phyloP scores from a whole-genome alignment of 2,329 filamentous ascomycete genomes.

The Microcyclospora tardicrescens region DNA sequence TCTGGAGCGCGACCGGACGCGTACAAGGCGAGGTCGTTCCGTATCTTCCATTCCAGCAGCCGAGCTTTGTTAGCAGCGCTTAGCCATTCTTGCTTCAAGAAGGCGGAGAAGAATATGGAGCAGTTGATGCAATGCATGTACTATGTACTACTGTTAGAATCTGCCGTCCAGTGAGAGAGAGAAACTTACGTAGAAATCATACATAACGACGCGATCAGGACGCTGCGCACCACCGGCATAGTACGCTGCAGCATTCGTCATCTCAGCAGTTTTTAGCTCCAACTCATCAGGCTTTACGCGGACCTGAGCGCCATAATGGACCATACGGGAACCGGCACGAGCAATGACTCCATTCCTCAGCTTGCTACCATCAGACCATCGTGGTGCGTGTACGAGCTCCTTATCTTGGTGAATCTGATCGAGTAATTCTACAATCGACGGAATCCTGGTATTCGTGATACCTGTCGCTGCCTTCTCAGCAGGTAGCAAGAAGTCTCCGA shows the following conservation, averaged over 20 bases:
- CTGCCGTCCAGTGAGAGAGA: neutral
- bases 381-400: conserved; percentile 42
- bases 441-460: conserved; percentile 11
- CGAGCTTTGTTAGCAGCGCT: conserved; percentile 48
- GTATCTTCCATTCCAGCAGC: conserved; percentile 70
- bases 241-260: conserved; percentile 54
- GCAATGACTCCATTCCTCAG: conserved; percentile 57
- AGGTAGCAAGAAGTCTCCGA: conserved; percentile 41
- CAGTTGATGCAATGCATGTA: conserved; percentile 55
- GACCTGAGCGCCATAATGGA: conserved; percentile 46
- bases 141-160: neutral
- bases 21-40: conserved; percentile 62
- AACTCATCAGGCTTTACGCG: conserved; percentile 40
- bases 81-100: conserved; percentile 52
- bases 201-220: conserved; percentile 52
- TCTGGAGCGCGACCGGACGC: conserved; percentile 52
- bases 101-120: conserved; percentile 57
- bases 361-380: conserved; percentile 47
- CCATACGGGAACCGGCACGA: conserved; percentile 48
- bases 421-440: conserved; percentile 45
- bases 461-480: conserved; percentile 36
- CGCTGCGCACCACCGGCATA: conserved; percentile 50
- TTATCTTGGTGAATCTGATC: conserved; percentile 44
- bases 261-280: conserved; percentile 46
- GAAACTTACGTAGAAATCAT: conserved; percentile 58